Evolutionary conservation across 2,329 filamentous ascomycete genomes (phyloP), one percentile per base, ranked within the genome.

Genomic region (Thielaviopsis populi): DNA sequence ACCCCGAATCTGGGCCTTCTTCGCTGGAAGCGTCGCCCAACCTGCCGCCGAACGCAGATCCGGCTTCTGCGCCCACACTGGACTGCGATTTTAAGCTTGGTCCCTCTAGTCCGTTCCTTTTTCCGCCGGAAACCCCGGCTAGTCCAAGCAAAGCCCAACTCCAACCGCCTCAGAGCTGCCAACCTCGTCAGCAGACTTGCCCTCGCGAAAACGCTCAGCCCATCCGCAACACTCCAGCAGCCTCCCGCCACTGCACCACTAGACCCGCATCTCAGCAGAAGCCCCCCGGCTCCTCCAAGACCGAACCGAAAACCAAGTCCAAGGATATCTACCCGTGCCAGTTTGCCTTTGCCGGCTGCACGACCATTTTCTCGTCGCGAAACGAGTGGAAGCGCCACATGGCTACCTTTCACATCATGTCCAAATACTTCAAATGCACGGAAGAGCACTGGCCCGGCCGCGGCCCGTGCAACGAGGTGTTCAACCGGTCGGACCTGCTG

Each of bases 371-470:
- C 70, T 80, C 81, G 2, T 85, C 81, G 68, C 96, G 95, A 75
- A 96, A 96, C 71, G 91, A 96, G 73, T 96, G 92, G 92, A 96
- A 96, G 73, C 84, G 92, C 0, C 92, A 97, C 71, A 83, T 92
- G 69, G 76, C 79, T 40, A 88, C 87, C 0, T 88, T 95, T 71
- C 92, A 97, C 71, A 77, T 96, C 24, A 82, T 85, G 63, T 77
- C 89, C 2, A 76, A 81, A 54, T 88, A 85, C 74, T 96, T 86
- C 83, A 78, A 86, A 65, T 97, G 91, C 75, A 86, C 83, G 70
- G 74, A 30, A 69, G 70, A 46, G 7, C 59, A 43, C 11, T 71
- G 70, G 27, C 71, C 69, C 56, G 24, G 59, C 59, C 69, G 64
- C 46, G 67, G 65, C 3, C 50, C 67, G 2, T 66, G 66, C 24